Percentiles rank a stretch among this genome's conserved stretches.
Evolutionary conservation across 768 basidiomycete genomes (phyloP).

Genomic region (Kwoniella mangroviensis): DNA sequence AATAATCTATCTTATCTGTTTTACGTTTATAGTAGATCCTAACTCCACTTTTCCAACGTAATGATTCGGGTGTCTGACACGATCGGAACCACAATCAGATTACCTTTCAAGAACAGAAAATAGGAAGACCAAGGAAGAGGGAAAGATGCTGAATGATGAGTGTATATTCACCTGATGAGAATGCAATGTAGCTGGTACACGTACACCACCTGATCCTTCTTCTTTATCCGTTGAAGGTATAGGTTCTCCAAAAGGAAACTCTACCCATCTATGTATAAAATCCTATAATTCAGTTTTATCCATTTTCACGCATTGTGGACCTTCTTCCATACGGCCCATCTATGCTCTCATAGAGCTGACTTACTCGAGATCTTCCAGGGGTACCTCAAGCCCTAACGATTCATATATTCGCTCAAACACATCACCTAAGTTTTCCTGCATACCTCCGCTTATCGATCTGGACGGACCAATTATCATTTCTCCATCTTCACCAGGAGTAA

Average conservation of each 20-base stretch:
- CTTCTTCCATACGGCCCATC: no score
- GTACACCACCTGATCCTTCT: not conserved
- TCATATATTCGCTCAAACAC: constrained; percentile 2
- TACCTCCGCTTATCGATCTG: not conserved
- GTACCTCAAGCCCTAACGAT: not conserved
- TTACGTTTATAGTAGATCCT: constrained; percentile 1
- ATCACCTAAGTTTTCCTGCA: not conserved
- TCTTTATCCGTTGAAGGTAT: not conserved
- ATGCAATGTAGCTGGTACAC: constrained; percentile 2
- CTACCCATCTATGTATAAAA: constrained; percentile 4
- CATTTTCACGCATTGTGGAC: no score
- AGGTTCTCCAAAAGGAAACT: constrained; percentile 8
- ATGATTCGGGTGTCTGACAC: not conserved
- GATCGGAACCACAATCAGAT: no score
- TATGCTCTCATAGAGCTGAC: no score
- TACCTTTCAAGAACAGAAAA: not conserved
- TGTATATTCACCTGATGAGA: constrained; percentile 4
- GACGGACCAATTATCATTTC: not conserved
- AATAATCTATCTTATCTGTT: not conserved
- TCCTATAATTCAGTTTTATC: not conserved
- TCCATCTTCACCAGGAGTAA: not conserved
- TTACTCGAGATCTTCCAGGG: not conserved
- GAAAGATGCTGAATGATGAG: not conserved
- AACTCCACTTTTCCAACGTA: not conserved
- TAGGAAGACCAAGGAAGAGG: not conserved